Conservation (phyloP, 352 stramenopile species). For the Phytophthora aleatoria region DNA sequence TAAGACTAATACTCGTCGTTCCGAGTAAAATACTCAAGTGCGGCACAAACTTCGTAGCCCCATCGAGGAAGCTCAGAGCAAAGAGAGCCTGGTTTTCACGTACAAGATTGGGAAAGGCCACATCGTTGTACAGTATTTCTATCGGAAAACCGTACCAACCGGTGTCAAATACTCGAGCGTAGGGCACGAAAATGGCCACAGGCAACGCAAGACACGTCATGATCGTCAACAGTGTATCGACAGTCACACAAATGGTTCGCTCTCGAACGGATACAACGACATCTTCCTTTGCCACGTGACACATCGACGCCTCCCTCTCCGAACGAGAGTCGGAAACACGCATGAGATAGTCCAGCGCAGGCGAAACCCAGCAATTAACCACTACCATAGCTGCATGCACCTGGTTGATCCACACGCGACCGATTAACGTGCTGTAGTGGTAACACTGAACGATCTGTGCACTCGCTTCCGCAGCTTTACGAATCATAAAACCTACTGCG, state of each 20-base stretch:
- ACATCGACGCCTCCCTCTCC: background rate
- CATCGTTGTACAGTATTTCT: conserved; percentile 45
- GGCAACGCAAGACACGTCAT: conserved; percentile 16
- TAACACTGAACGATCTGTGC: conserved; percentile 51
- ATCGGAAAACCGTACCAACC: conserved; percentile 35
- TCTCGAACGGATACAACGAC: conserved; percentile 4
- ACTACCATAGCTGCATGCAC: conserved; percentile 44
- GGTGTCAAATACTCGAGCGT: conserved; percentile 34
- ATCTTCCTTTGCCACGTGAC: conserved; percentile 1
- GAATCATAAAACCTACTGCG: conserved; percentile 18
- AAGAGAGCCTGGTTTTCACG: conserved; percentile 50
- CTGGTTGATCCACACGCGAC: conserved; percentile 53
- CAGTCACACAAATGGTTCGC: conserved; percentile 11
- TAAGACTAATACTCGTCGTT: conserved; percentile 35
- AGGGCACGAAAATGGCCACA: conserved; percentile 19
- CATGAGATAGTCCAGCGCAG: conserved; percentile 25
- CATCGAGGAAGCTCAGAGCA: conserved; percentile 32
- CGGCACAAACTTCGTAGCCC: conserved; percentile 35
- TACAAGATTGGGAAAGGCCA: conserved; percentile 49
- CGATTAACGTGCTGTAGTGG: conserved; percentile 41
- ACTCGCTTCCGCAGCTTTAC: conserved; percentile 16
- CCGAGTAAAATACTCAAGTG: conserved; percentile 47
- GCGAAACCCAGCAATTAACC: conserved; percentile 43
- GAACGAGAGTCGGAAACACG: background rate
- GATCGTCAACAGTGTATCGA: conserved; percentile 17